These are phyloP conservation scores for Lactarius psammicola DNA, from an alignment of 768 basidiomycete genomes.

Conservation along the genomic window DNA sequence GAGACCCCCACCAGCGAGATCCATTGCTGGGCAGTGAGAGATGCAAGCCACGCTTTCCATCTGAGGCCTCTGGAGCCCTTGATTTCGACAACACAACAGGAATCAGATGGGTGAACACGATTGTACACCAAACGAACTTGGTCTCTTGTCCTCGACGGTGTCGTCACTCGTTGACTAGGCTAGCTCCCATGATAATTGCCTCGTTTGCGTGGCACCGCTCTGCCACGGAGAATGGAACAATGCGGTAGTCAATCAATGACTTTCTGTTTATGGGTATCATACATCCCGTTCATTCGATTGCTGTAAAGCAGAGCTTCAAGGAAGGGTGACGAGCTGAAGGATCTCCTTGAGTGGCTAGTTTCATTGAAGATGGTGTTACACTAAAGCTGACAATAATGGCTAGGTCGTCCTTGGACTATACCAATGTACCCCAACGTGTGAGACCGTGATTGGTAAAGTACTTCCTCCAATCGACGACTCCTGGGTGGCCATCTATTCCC, in stretches of 20 bases:
- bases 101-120: neutral
- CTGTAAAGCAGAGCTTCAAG: neutral
- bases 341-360: no score
- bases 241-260: neutral
- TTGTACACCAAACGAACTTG: neutral
- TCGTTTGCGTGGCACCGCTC: neutral
- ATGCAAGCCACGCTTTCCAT: neutral
- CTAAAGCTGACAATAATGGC: neutral
- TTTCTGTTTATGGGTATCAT: neutral
- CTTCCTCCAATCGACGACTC: neutral
- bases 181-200: neutral
- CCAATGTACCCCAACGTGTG: neutral
- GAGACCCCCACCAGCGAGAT: neutral
- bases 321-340: no score
- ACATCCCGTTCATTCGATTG: neutral
- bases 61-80: neutral
- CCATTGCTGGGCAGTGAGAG: neutral
- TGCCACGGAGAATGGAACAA: neutral
- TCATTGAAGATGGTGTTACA: neutral
- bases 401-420: neutral
- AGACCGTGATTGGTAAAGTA: neutral
- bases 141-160: neutral
- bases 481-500: neutral
- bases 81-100: neutral
- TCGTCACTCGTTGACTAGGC: neutral